Evolutionary conservation across 1,284 basidiomycete genomes (phyloP), one percentile per base, ranked within the genome.

Genomic region (Filobasidium uniguttulatum): DNA sequence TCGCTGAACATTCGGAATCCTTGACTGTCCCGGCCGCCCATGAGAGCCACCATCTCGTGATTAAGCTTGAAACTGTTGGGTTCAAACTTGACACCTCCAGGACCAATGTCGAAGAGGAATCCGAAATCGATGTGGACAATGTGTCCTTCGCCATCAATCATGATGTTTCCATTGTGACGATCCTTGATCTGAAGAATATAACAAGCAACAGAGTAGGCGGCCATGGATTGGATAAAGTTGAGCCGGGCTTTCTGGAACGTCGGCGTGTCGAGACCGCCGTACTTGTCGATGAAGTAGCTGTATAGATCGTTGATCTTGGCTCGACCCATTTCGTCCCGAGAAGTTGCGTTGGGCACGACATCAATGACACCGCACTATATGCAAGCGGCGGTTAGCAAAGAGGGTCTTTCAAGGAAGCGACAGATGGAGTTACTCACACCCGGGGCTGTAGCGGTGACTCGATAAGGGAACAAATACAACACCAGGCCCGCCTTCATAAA

Each of bases 221-320:
- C 94, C 94, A 98, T 98, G 1, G 88, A 93, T 65, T 94, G 89
- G 57, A 99, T 88, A 64, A 99, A 99, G 71, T 96, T 96, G 57
- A 88, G 74, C 25, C 93, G 80, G 40, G 94, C 94, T 57, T 79
- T 79, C 65, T 98, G 93, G 75, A 97, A 99, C 23, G 83, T 74
- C 37, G 90, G 73, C 0, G 83, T 85, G 60, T 97, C 88, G 62
- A 83, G 78, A 35, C 83, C 81, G 36, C 94, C 94, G 62, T 94
- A 97, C 67, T 85, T 91, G 44, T 86, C 80, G n/a, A 85, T 75
- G 69, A 98, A 99, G 72, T 97, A 99, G 58, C 84, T 82, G 23
- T 85, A 76, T 8, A 99, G 75, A 63, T 98, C 89, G 62, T 98
- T 98, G 67, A 98, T 86, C 72, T 97, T 97, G 22, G 89, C 87